Conservation (phyloP, 2,329 filamentous ascomycete species). For the Westerdykella ornata region DNA sequence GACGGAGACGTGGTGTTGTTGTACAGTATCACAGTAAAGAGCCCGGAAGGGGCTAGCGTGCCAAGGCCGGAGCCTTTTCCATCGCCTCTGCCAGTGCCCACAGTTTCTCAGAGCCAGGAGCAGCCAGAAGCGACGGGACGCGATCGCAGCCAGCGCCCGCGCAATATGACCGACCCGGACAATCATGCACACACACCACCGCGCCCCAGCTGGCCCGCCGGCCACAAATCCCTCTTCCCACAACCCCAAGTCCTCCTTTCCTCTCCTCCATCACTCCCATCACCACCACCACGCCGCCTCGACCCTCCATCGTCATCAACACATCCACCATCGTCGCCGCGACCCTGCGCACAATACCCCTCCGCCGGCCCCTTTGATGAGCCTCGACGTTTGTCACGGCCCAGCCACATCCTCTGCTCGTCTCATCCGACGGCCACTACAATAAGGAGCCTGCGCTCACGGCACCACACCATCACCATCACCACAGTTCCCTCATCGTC, state of each 20-base stretch:
- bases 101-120: background rate
- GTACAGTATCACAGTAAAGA: too few relatives aligned
- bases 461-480: too few relatives aligned
- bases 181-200: background rate
- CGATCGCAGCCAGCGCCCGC: background rate
- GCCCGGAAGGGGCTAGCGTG: background rate
- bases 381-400: too few relatives aligned
- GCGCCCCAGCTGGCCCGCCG: background rate
- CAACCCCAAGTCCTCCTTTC: background rate
- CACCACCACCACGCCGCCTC: background rate
- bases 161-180: background rate
- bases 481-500: too few relatives aligned
- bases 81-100: slow-evolving; percentile 10
- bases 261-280: background rate
- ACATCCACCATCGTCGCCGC: background rate
- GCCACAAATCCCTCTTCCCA: background rate
- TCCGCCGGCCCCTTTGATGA: too few relatives aligned
- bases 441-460: too few relatives aligned
- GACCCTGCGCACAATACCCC: background rate
- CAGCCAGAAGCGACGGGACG: background rate
- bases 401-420: too few relatives aligned
- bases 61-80: background rate
- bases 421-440: too few relatives aligned
- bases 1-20: too few relatives aligned
- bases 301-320: background rate